Base-by-base conservation (phyloP, 345 rosid species). In the Pistacia vera region DNA sequence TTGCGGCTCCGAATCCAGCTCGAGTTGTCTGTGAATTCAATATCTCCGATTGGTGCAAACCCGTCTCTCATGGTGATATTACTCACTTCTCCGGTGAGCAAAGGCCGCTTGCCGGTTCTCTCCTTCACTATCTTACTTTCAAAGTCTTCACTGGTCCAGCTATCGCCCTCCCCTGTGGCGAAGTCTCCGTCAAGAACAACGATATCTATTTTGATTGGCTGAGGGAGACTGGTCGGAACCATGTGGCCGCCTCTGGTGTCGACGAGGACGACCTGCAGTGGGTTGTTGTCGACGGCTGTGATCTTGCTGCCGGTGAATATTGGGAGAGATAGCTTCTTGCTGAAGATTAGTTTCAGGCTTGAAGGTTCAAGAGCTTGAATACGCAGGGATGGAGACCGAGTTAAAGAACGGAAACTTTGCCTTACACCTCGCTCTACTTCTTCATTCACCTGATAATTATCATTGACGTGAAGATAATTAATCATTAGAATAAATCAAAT, bases 1-100 rank as follows among this genome's bases (percentile, higher is more conserved):
- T 81, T 92, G 48, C 97, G 85, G 83, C 98, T 82, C 44, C 97
- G 76, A n/a, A 91, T 82, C 99, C 99, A 95, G 74, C 99, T 95
- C 2, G 99, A 95, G 44, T 95, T 95, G 77, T 95, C 99, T 0
- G 99, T 95, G 20, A 95, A 90, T 83, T 88, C 97, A 14, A 95
- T 73, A 0, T 93, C 90, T 64, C 93, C 95, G 38, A 88, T 48
- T 0, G 71, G 4, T 18, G 83, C 95, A 36, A 73, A 51, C 16
- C 91, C 97, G 28, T 92, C 91, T 68, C 93, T 81, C 46, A 89
- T 35, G 18, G 85, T 88, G 41, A 89, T 78, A 7, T 74, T 54
- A 54, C 17, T 83, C 41, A 87, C 78, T 28, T 92, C 99, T 55
- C 99, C 99, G 33, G 99, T 80, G 8, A 95, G 91, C 79, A 95